Evolutionary conservation across 768 basidiomycete genomes (phyloP), one percentile per base, ranked within the genome.

Genomic region (Clavaria fumosa): DNA sequence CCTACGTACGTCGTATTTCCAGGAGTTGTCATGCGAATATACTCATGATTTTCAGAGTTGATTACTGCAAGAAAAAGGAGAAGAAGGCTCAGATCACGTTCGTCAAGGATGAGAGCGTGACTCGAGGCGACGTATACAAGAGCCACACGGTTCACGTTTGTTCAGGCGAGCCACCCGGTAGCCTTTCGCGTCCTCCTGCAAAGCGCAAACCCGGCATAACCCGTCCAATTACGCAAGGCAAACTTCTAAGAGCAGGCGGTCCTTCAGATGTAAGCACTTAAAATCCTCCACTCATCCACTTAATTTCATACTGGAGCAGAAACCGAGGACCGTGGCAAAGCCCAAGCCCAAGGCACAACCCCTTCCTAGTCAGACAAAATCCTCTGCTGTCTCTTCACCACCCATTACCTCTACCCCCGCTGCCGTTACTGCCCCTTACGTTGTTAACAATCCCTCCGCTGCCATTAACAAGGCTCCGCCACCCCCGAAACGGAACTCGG

Each of bases 21-120:
- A 20, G 7, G 10, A 4, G 4, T 12, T 23, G 4, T 12, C 30
- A 20, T 42, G n/a, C 35, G 4, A 26, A 31, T 23, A n/a, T 14
- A 7, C 9, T 18, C 22, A n/a, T 18, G n/a, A 2, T 20, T 35
- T 23, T 35, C 39, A 96, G 85, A 5, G 60, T 96, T 42, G 75
- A 84, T 40, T 97, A 96, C 55, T 66, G 68, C 28, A 97, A 99
- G 69, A 99, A 99, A 71, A 97, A 89, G 60, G 91, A 91, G 45
- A 99, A 97, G 62, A 75, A 75, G 51, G 75, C 80, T 3, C 66
- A 72, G 37, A 86, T 99, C 58, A 81, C 80, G 54, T 80, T 86
- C 44, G 55, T 78, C 49, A 93, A 84, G 63, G 90, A 96, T 52
- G 91, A 97, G 57, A 74, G 77, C 5, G 61, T 93, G 14, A 60